Percentiles rank a stretch among this genome's conserved stretches.
Conservation (phyloP, 2,329 filamentous ascomycete species). For the Lachnellula willkommii region DNA sequence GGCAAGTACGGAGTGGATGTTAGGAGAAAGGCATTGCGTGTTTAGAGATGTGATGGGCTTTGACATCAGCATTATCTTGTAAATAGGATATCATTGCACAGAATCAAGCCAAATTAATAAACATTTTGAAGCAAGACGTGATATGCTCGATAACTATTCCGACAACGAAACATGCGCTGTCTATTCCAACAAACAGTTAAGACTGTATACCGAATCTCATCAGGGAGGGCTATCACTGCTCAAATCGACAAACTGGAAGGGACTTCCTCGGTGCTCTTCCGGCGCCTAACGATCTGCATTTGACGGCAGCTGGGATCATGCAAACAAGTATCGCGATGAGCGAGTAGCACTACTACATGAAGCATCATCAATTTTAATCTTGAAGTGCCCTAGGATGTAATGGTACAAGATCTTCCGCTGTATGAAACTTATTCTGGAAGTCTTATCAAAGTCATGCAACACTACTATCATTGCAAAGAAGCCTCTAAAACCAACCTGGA, state of each 20-base stretch:
- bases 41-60: slow-evolving; percentile 24
- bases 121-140: slow-evolving; percentile 1
- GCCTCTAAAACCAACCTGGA: too few relatives aligned
- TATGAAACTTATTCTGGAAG: too few relatives aligned
- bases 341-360: background rate
- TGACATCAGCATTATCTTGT: slow-evolving; percentile 24
- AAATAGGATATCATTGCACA: slow-evolving; percentile 22
- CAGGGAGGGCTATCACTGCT: too few relatives aligned
- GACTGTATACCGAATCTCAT: too few relatives aligned
- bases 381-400: too few relatives aligned
- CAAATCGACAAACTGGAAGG: too few relatives aligned
- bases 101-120: slow-evolving; percentile 9
- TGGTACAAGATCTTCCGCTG: too few relatives aligned
- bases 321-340: background rate
- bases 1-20: slow-evolving; percentile 17
- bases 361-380: background rate
- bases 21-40: slow-evolving; percentile 11
- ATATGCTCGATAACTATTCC: background rate
- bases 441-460: too few relatives aligned
- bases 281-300: too few relatives aligned
- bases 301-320: background rate
- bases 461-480: too few relatives aligned
- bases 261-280: too few relatives aligned
- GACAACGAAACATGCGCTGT: background rate
- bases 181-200: background rate